Base-by-base conservation (phyloP, 2,329 filamentous ascomycete species). In the Hypoxylon sp. region DNA sequence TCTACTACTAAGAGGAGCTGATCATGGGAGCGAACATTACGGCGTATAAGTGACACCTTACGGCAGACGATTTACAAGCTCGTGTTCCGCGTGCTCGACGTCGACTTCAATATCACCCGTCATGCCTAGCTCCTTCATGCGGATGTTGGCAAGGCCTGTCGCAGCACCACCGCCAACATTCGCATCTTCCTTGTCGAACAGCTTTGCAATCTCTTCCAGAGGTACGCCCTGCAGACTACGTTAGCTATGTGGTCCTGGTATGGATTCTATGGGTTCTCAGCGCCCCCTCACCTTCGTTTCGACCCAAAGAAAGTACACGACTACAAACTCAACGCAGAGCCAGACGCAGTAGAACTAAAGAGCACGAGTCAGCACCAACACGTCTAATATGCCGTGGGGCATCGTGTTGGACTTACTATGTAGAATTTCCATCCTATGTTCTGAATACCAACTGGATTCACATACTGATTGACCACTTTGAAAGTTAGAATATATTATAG, bases 361-460 rank as follows among this genome's bases (percentile, higher is more conserved):
- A 36, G 11, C 12, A 24, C 18, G 28, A 51, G 18, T 51, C 18
- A 36, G 18, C 11, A 36, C 18, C 30, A 12, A 12, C 32, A 16
- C 38, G 12, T 36, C 48, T 51, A 7, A 38, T 16, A 26, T 24
- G 32, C 48, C 18, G 32, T 24, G 48, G 32, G 32, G 26, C 8
- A 46, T 46, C 16, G n/a, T 38, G 48, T 30, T 51, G 48, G 48
- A 38, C 48, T 51, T 38, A 80, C 73, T 30, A 79, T 73, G 64
- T 80, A 80, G 53, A 76, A 80, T 51, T 74, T 79, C 78, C 77
- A 80, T 14, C 73, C 73, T 20, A 80, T 75, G 18, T 71, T 73
- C 6, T 67, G 61, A 33, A 80, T 77, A 0, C 73, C 77, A 32
- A 80, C 74, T n/a, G 75, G 75, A 53, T 79, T 79, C 49, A 77